A percentile compares a stretch with the other conserved stretches of the same genome.
phyloP scores from a whole-genome alignment of 169 alveolate genomes.

The Cyclospora cayetanensis region DNA sequence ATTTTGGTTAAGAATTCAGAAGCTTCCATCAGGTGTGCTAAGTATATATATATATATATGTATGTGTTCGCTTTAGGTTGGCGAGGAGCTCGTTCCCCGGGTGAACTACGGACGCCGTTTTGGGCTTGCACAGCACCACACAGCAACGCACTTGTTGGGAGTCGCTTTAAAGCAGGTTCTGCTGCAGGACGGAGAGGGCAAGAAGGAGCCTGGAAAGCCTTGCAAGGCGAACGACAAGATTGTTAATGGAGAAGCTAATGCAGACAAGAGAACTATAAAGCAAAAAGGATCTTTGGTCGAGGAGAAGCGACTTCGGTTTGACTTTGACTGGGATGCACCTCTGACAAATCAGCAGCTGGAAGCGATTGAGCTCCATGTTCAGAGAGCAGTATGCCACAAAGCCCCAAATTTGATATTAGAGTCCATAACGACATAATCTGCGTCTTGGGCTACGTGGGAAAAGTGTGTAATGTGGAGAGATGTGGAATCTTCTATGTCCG shows the following conservation, averaged over 20 bases:
- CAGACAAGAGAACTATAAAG: not conserved
- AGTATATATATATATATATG: too few relatives aligned
- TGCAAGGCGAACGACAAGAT: not conserved
- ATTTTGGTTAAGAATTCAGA: not conserved
- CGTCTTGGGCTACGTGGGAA: too few relatives aligned
- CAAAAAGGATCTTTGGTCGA: slow-evolving; percentile 93
- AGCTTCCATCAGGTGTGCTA: not conserved
- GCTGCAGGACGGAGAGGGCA: slow-evolving; percentile 79
- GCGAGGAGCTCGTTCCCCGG: slow-evolving; percentile 71
- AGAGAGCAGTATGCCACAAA: slow-evolving; percentile 40
- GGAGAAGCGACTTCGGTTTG: slow-evolving; percentile 87
- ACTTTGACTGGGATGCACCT: slow-evolving; percentile 82
- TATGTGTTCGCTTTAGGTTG: slow-evolving; percentile 30
- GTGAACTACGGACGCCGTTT: slow-evolving; percentile 89
- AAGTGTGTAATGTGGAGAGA: not conserved
- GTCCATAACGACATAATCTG: too few relatives aligned
- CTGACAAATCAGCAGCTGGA: slow-evolving; percentile 67
- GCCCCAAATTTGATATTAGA: too few relatives aligned
- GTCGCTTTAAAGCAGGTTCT: slow-evolving; percentile 86
- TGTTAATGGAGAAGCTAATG: not conserved
- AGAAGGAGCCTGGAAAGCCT: not conserved
- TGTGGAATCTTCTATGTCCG: not conserved
- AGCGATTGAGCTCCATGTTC: slow-evolving; percentile 43
- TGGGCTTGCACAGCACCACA: slow-evolving; percentile 92
- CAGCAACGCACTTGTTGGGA: slow-evolving; percentile 92